Percentiles rank a stretch among this genome's conserved stretches.
phyloP scores from a whole-genome alignment of 805 yeast genomes.

The Saturnispora saitoi region DNA sequence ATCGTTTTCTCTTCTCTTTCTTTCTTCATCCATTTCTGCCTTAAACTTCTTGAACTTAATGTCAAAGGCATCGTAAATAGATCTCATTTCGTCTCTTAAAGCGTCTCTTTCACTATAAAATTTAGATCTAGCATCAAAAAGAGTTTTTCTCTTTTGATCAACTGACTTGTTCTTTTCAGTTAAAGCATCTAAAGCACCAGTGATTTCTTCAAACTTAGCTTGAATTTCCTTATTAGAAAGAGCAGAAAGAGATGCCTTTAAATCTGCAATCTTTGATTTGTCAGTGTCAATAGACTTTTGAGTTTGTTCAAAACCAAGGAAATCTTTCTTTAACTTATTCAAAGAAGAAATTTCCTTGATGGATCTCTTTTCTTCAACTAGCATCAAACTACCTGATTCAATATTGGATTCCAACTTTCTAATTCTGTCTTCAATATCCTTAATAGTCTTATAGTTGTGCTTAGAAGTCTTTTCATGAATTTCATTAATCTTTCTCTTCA shows the following conservation, averaged over 20 bases:
- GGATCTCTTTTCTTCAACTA: constrained; percentile 83
- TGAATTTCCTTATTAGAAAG: constrained; percentile 58
- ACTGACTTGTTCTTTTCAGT: constrained; percentile 49
- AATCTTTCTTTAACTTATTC: constrained; percentile 74
- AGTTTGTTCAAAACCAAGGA: constrained; percentile 59
- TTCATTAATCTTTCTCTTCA: constrained; percentile 71
- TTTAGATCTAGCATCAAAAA: constrained; percentile 58
- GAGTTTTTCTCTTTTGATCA: constrained; percentile 55
- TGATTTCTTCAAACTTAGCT: constrained; percentile 57
- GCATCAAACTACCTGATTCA: constrained; percentile 68
- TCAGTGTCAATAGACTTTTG: constrained; percentile 77
- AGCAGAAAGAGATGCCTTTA: constrained; percentile 56
- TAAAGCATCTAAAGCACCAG: constrained; percentile 62
- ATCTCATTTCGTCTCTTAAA: constrained; percentile 56
- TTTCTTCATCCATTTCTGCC: constrained; percentile 59
- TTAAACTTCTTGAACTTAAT: constrained; percentile 66
- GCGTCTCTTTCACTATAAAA: constrained; percentile 61
- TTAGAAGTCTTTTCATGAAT: constrained; percentile 65
- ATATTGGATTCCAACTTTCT: constrained; percentile 61
- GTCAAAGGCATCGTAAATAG: constrained; percentile 66
- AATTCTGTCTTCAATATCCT: constrained; percentile 63
- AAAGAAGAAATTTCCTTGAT: constrained; percentile 80
- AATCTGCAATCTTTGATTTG: constrained; percentile 62
- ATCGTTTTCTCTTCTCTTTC: constrained; percentile 58
- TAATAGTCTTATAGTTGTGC: constrained; percentile 55